A percentile compares a stretch with the other conserved stretches of the same genome.
phyloP scores from a whole-genome alignment of 2,329 filamentous ascomycete genomes.

The Cadophora malorum region DNA sequence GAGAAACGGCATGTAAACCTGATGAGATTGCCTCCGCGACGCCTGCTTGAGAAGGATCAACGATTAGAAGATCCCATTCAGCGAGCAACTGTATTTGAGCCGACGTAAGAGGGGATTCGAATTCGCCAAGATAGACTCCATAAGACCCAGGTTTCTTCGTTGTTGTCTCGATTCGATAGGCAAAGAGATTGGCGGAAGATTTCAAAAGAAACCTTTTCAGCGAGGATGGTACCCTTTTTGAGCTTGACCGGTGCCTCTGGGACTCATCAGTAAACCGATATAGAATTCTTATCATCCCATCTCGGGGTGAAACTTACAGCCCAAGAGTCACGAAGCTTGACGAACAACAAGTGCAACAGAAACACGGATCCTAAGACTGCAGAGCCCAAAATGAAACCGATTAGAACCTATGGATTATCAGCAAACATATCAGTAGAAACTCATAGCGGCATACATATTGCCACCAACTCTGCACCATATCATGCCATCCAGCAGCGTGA shows the following conservation, averaged over 20 bases:
- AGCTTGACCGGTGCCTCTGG: constrained; percentile 29
- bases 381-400: constrained; percentile 39
- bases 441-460: constrained; percentile 34
- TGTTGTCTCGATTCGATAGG: constrained; percentile 30
- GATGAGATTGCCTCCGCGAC: constrained; percentile 46
- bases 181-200: constrained; percentile 25
- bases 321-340: constrained; percentile 12
- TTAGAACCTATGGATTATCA: constrained; percentile 36
- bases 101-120: constrained; percentile 44
- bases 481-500: constrained; percentile 35
- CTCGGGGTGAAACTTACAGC: constrained; percentile 11
- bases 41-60: constrained; percentile 50
- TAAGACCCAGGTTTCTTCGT: constrained; percentile 36
- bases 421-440: constrained; percentile 9
- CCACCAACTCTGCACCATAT: constrained; percentile 40
- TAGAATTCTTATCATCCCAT: no score
- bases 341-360: constrained; percentile 30
- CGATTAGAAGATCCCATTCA: constrained; percentile 52
- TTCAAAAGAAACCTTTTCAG: constrained; percentile 32
- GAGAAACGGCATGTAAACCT: constrained; percentile 28
- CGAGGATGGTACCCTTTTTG: constrained; percentile 23
- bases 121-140: constrained; percentile 52
- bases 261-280: not conserved
- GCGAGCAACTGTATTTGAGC: constrained; percentile 47
- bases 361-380: constrained; percentile 33